These are phyloP conservation scores for Cicer chorassanicum DNA, from an alignment of 306 rosid genomes.

Conservation along the genomic window DNA sequence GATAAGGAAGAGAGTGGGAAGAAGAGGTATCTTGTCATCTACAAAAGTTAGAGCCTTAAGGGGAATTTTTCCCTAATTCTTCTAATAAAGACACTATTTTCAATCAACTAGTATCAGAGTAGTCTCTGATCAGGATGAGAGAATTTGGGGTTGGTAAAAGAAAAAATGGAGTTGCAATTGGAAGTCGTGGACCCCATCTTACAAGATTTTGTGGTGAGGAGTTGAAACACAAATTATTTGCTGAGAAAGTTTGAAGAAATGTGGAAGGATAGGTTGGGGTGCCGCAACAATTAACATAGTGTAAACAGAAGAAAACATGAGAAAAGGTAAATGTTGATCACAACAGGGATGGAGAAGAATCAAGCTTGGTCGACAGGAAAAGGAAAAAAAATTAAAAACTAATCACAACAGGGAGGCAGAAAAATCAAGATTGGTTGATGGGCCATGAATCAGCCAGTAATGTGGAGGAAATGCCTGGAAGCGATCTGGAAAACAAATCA, in stretches of 20 bases:
- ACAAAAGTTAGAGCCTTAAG: not conserved
- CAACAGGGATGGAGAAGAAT: not conserved
- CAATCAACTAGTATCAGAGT: conserved; percentile 5
- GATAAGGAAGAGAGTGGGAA: not conserved
- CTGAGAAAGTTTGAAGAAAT: not conserved
- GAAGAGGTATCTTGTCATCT: not conserved
- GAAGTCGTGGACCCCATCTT: not conserved
- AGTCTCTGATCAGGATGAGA: not conserved
- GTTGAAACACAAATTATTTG: not conserved
- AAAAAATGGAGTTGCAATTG: not conserved
- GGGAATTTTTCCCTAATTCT: not conserved
- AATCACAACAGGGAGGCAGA: not conserved
- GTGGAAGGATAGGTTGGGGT: not conserved
- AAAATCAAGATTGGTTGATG: not conserved
- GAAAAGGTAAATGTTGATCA: not conserved
- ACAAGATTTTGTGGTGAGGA: not conserved
- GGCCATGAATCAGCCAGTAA: not conserved
- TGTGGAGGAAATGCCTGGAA: not conserved
- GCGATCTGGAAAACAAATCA: not conserved
- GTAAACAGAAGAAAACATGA: not conserved
- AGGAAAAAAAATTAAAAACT: not conserved
- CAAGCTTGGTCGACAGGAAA: not conserved
- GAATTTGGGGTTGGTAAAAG: not conserved
- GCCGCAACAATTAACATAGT: not conserved
- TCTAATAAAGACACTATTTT: not conserved